Base-by-base conservation (phyloP, 2,329 filamentous ascomycete species). In the Hyphodiscus sp. region DNA sequence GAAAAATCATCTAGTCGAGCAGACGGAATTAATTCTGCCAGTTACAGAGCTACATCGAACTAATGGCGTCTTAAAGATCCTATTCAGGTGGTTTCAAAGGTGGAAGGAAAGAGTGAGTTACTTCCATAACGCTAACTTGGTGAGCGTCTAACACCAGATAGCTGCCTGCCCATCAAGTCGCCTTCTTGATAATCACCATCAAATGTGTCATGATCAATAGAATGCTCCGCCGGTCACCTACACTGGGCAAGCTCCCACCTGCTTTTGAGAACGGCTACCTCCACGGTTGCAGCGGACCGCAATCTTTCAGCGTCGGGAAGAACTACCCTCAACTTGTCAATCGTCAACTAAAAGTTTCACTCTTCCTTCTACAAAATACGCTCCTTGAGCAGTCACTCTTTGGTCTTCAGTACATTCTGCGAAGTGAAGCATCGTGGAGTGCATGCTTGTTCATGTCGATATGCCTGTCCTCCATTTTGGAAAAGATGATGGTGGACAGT, bases 151-250 rank as follows among this genome's bases (percentile, higher is more conserved):
- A 33, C 29, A 13, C 7, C 7, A 33, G 13, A 7, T 33, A 33
- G 29, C 20, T 50, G 20, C 50, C 44, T 15, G 23, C 33, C 10
- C 44, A 41, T 15, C 43, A 51, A 19, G 18, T 51, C 16, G 6
- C 41, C 18, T 20, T 46, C 16, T 47, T 51, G 50, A 20, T 23
- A 46, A 41, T 23, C 38, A 29, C 50, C 30, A 51, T 47, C 20
- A 51, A 51, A 38, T 33, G 46, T 19, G 46, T 51, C 44, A 19
- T 33, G 26, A 47, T 46, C 23, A 29, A 51, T n/a, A 47, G n/a
- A n/a, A 20, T 51, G 11, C 44, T 51, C n/a, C 8, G 13, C 19
- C 18, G 26, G 41, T 43, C 43, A 13, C 50, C 46, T 13, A 20
- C 19, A 15, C 18, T 38, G 16, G 18, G 19, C n/a, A 5, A 6